These are phyloP conservation scores for Aspergillus sp. DNA, from an alignment of 2,329 filamentous ascomycete species.

Conservation along the genomic window DNA sequence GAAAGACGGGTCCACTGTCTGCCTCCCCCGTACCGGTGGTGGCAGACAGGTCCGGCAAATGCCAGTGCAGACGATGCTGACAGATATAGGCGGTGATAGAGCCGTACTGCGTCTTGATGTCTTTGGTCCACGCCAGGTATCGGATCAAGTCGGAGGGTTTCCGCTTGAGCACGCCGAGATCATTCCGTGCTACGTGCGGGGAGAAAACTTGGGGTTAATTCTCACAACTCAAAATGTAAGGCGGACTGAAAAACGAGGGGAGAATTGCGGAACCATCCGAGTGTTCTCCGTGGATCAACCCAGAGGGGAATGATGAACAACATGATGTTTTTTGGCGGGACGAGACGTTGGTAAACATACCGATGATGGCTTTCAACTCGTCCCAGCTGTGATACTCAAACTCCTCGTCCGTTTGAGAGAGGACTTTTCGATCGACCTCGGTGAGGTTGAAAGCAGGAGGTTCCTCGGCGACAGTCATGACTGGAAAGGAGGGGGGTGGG, in stretches of 20 bases:
- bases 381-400: conserved; percentile 54
- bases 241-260: conserved; percentile 5
- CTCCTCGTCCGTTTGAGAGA: conserved; percentile 54
- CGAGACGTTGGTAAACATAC: conserved; percentile 32
- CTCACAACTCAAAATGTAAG: neutral
- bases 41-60: conserved; percentile 26
- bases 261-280: neutral
- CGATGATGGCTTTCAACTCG: conserved; percentile 52
- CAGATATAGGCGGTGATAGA: conserved; percentile 59
- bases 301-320: too few relatives aligned
- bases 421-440: conserved; percentile 48
- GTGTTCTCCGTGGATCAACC: neutral
- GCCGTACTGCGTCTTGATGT: conserved; percentile 56
- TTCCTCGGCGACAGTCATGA: conserved; percentile 14
- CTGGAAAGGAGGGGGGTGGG: neutral
- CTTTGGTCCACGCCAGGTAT: conserved; percentile 59
- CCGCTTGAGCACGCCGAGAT: conserved; percentile 58
- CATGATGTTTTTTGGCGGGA: too few relatives aligned
- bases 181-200: conserved; percentile 43
- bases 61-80: conserved; percentile 56
- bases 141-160: conserved; percentile 58
- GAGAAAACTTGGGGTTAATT: conserved; percentile 12
- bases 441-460: conserved; percentile 49
- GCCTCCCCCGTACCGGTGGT: conserved; percentile 17
- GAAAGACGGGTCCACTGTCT: conserved; percentile 38